Percentiles rank a stretch among this genome's conserved stretches.
Evolutionary conservation across 176 grass and related monocot species (phyloP).

Genomic region (maize (Zea mays)): Zm-B73-REFERENCE-NAM-5.0 NC_050103.1:11061501-11062000

Average conservation of each 20-base stretch:
- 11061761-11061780: conserved; percentile 70
- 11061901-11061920: neutral
- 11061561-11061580: too few species aligned
- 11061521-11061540: too few species aligned
- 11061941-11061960: neutral
- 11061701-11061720: conserved; percentile 16
- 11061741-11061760: conserved; percentile 70
- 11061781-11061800: conserved; percentile 54
- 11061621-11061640: too few species aligned
- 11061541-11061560: too few species aligned
- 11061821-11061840: conserved; percentile 17
- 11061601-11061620: too few species aligned
- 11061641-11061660: too few species aligned
- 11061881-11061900: neutral
- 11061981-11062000: neutral
- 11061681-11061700: neutral
- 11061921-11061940: neutral
- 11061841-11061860: neutral
- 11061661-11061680: too few species aligned
- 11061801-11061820: conserved; percentile 10
- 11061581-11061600: too few species aligned
- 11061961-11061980: neutral
- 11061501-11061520: too few species aligned
- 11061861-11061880: neutral
- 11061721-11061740: conserved; percentile 49